Conservation (phyloP, 1,139 yeast species). For the Kurtzmaniella quercitrusa region DNA sequence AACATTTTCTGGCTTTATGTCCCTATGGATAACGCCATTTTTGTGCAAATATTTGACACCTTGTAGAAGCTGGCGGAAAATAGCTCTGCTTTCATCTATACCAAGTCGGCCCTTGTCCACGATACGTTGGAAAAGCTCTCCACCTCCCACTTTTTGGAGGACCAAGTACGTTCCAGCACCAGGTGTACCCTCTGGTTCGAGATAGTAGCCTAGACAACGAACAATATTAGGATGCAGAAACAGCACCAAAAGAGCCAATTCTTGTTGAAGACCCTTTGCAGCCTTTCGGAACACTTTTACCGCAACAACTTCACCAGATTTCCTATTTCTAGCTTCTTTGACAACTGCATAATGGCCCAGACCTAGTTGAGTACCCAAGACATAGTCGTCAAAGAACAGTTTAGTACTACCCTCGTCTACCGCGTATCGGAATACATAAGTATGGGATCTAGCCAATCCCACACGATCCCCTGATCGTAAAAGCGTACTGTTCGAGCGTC, state of each 20-base stretch:
- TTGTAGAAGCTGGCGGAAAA: constrained; percentile 56
- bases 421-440: constrained; percentile 52
- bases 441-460: constrained; percentile 56
- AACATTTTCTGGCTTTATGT: constrained; percentile 88
- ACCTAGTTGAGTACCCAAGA: constrained; percentile 61
- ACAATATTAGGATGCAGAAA: constrained; percentile 71
- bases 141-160: constrained; percentile 68
- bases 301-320: constrained; percentile 60
- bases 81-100: constrained; percentile 58
- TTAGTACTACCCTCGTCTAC: constrained; percentile 19
- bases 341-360: constrained; percentile 79
- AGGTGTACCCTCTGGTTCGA: constrained; percentile 57
- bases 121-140: constrained; percentile 70
- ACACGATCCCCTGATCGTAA: constrained; percentile 63
- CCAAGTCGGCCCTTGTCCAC: constrained; percentile 57
- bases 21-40: constrained; percentile 79
- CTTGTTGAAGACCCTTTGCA: constrained; percentile 56
- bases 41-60: constrained; percentile 66
- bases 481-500: constrained; percentile 44
- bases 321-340: constrained; percentile 58
- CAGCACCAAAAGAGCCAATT: constrained; percentile 60
- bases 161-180: constrained; percentile 58
- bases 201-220: constrained; percentile 57
- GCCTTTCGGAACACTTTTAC: constrained; percentile 69
- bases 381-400: constrained; percentile 58